phyloP scores from a whole-genome alignment of 2,329 filamentous ascomycete species.

The Seiridium cupressi region DNA sequence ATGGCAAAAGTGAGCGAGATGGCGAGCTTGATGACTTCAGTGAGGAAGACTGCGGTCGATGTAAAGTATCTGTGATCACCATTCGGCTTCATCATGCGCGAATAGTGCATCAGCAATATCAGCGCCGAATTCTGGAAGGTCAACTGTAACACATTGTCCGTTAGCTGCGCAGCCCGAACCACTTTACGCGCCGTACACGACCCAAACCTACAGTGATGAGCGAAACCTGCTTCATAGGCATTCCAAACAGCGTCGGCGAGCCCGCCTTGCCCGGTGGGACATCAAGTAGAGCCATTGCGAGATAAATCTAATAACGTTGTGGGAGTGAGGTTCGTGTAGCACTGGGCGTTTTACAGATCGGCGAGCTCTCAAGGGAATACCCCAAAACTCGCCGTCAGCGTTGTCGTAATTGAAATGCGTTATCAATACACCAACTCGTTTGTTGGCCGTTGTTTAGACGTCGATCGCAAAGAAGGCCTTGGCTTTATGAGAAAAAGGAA shows the following conservation, averaged over 20 bases:
- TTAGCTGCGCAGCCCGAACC: neutral
- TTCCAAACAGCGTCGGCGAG: slow-evolving; percentile 50
- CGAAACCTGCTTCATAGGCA: slow-evolving; percentile 69
- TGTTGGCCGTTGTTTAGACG: neutral
- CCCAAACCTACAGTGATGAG: slow-evolving; percentile 55
- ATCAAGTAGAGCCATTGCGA: slow-evolving; percentile 41
- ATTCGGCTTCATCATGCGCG: slow-evolving; percentile 82
- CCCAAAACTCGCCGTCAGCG: too few relatives aligned
- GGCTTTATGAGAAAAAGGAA: neutral
- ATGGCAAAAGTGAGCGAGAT: slow-evolving; percentile 84
- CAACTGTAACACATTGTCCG: slow-evolving; percentile 50
- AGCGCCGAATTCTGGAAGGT: slow-evolving; percentile 78
- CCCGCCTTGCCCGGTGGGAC: slow-evolving; percentile 32
- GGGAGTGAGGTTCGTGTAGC: neutral
- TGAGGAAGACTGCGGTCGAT: slow-evolving; percentile 90
- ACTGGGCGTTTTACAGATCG: neutral
- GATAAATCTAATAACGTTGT: neutral
- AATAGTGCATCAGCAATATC: slow-evolving; percentile 89
- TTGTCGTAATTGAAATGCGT: neutral
- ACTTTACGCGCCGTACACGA: neutral
- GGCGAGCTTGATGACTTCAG: slow-evolving; percentile 86
- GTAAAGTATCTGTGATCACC: slow-evolving; percentile 87
- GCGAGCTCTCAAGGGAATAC: neutral
- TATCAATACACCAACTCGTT: neutral
- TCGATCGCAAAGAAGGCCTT: neutral